These are phyloP conservation scores for Colletotrichum sublineola DNA, from an alignment of 2,329 filamentous ascomycete genomes.

Conservation along the genomic window DNA sequence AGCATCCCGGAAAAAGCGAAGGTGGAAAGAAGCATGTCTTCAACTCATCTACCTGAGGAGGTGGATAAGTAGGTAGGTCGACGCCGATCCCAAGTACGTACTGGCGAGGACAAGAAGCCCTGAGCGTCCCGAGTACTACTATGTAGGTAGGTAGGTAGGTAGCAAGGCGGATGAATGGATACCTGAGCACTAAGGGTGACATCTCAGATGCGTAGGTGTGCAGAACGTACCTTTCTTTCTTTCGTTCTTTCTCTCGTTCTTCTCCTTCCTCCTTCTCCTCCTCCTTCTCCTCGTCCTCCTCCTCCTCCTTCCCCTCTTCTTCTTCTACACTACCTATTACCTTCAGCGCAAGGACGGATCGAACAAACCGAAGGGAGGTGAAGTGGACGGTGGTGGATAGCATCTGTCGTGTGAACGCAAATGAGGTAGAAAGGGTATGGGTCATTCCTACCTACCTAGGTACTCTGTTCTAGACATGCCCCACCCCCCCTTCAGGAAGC, in stretches of 20 bases:
- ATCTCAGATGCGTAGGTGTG: neutral
- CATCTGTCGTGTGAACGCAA: neutral
- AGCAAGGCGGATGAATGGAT: neutral
- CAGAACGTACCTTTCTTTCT: neutral
- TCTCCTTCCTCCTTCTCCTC: too few species aligned
- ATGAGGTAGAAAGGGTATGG: constrained; percentile 4
- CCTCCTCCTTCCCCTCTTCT: too few species aligned
- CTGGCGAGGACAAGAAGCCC: too few species aligned
- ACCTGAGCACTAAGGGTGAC: neutral
- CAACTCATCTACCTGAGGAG: too few species aligned
- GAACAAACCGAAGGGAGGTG: neutral
- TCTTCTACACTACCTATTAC: too few species aligned
- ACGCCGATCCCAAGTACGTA: too few species aligned
- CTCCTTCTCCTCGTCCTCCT: too few species aligned
- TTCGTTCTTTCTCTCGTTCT: neutral
- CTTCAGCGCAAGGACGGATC: neutral
- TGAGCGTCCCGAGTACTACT: too few species aligned
- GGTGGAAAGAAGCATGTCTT: neutral
- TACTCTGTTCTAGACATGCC: neutral
- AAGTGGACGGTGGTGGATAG: neutral
- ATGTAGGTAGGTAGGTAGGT: too few species aligned
- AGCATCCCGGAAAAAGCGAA: neutral
- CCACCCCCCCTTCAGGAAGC: constrained; percentile 22
- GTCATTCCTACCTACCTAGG: neutral
- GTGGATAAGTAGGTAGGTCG: too few species aligned